Conservation (phyloP, 2,329 filamentous ascomycete species). For the Albifimbria verrucaria region DNA sequence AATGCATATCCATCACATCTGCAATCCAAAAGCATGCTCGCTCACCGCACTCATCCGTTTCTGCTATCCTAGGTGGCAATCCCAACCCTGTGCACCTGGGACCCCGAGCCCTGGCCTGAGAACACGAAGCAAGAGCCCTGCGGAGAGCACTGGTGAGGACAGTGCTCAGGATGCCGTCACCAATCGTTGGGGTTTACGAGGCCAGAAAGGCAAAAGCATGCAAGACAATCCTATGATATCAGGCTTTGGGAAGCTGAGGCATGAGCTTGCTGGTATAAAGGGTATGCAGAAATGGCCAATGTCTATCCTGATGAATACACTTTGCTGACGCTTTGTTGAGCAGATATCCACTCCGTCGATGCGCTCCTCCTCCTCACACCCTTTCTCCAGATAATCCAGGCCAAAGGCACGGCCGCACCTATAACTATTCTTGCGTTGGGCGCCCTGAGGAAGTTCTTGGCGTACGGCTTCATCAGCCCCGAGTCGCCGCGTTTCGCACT, state of each 20-base stretch:
- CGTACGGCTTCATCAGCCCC: slow-evolving; percentile 85
- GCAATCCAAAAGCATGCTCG: slow-evolving; percentile 97
- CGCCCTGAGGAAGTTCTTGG: slow-evolving; percentile 93
- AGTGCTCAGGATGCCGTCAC: slow-evolving; percentile 56
- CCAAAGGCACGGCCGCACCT: slow-evolving; percentile 90
- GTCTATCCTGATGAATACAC: too few relatives aligned
- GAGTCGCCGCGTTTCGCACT: slow-evolving; percentile 83
- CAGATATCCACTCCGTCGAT: slow-evolving; percentile 85
- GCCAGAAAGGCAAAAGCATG: slow-evolving; percentile 95
- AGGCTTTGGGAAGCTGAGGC: slow-evolving; percentile 84
- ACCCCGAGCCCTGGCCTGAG: slow-evolving; percentile 40
- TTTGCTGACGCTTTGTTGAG: slow-evolving; percentile 11
- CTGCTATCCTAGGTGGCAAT: slow-evolving; percentile 84
- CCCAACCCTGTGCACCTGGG: slow-evolving; percentile 56
- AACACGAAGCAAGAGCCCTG: slow-evolving; percentile 39
- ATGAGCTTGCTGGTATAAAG: slow-evolving; percentile 83
- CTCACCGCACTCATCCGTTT: slow-evolving; percentile 93
- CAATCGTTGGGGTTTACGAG: slow-evolving; percentile 88
- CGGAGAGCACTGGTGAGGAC: slow-evolving; percentile 33
- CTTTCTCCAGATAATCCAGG: slow-evolving; percentile 94
- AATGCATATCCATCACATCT: slow-evolving; percentile 98
- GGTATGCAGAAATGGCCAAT: too few relatives aligned
- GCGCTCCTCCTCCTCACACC: slow-evolving; percentile 85
- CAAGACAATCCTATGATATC: slow-evolving; percentile 96
- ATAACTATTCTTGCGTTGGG: slow-evolving; percentile 94